Percentiles rank a stretch among this genome's conserved stretches.
Conservation (phyloP, 345 rosid species). For the Pistacia vera region DNA sequence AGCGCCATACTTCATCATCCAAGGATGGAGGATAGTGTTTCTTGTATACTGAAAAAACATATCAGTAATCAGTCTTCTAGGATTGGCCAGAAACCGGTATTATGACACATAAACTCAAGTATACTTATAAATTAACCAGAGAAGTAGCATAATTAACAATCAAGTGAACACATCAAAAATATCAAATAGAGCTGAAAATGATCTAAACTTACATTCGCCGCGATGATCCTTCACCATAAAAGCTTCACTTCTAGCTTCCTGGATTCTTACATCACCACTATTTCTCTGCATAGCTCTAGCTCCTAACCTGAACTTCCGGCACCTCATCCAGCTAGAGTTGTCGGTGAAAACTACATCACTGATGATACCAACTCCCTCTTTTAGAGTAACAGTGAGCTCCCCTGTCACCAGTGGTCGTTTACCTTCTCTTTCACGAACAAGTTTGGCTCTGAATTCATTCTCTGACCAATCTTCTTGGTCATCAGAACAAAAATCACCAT, state of each 20-base stretch:
- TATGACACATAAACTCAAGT: too few species aligned
- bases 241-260: slow-evolving; percentile 68
- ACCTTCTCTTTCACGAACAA: slow-evolving; percentile 66
- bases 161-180: background rate
- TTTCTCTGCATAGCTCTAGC: slow-evolving; percentile 43
- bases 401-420: slow-evolving; percentile 74
- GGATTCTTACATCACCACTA: slow-evolving; percentile 40
- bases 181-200: background rate
- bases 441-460: slow-evolving; percentile 38
- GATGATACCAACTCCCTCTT: slow-evolving; percentile 50
- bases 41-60: slow-evolving; percentile 49
- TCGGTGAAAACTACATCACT: slow-evolving; percentile 63
- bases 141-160: background rate
- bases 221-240: slow-evolving; percentile 82
- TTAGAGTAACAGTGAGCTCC: slow-evolving; percentile 42
- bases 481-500: slow-evolving; percentile 59
- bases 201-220: slow-evolving; percentile 68
- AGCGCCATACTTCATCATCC: slow-evolving; percentile 73
- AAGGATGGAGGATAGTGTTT: slow-evolving; percentile 78
- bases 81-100: background rate
- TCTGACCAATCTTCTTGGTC: slow-evolving; percentile 54
- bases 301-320: slow-evolving; percentile 75
- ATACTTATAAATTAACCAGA: too few species aligned
- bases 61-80: slow-evolving; percentile 1
- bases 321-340: slow-evolving; percentile 79